Evolutionary conservation across 2,329 filamentous ascomycete genomes (phyloP).

Genomic region (Colletotrichum falcatum): DNA sequence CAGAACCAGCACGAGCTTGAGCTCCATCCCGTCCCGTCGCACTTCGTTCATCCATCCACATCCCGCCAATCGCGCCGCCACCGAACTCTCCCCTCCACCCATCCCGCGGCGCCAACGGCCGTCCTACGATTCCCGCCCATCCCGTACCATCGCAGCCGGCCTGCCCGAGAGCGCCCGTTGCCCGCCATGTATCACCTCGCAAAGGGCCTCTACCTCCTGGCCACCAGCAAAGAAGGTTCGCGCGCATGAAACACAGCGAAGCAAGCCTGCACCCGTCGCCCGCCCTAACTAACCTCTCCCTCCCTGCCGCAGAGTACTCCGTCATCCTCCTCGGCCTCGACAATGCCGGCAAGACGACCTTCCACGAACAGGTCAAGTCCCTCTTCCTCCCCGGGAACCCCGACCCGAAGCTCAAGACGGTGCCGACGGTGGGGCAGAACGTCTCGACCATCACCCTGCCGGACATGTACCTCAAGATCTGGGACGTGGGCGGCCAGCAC

Average conservation of each 20-base stretch:
- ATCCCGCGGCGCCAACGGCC: slow-evolving; percentile 12
- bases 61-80: slow-evolving; percentile 32
- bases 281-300: slow-evolving; percentile 28
- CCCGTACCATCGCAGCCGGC: slow-evolving; percentile 13
- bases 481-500: slow-evolving; percentile 97
- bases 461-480: slow-evolving; percentile 97
- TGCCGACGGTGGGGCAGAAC: slow-evolving; percentile 97
- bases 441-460: slow-evolving; percentile 90
- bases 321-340: slow-evolving; percentile 96
- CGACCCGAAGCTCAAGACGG: slow-evolving; percentile 82
- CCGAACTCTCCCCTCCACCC: slow-evolving; percentile 21
- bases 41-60: slow-evolving; percentile 30
- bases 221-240: slow-evolving; percentile 94
- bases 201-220: slow-evolving; percentile 94
- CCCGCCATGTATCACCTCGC: slow-evolving; percentile 89
- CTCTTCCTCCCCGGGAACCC: slow-evolving; percentile 76
- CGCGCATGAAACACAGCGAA: slow-evolving; percentile 31
- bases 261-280: background rate
- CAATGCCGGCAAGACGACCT: slow-evolving; percentile 98
- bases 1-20: slow-evolving; percentile 22
- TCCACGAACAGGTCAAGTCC: slow-evolving; percentile 95
- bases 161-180: slow-evolving; percentile 1
- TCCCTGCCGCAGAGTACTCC: slow-evolving; percentile 80
- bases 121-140: background rate
- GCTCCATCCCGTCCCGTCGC: slow-evolving; percentile 16